These are phyloP conservation scores for Boletus rubescentipes DNA, from an alignment of 768 basidiomycete species.

Conservation along the genomic window DNA sequence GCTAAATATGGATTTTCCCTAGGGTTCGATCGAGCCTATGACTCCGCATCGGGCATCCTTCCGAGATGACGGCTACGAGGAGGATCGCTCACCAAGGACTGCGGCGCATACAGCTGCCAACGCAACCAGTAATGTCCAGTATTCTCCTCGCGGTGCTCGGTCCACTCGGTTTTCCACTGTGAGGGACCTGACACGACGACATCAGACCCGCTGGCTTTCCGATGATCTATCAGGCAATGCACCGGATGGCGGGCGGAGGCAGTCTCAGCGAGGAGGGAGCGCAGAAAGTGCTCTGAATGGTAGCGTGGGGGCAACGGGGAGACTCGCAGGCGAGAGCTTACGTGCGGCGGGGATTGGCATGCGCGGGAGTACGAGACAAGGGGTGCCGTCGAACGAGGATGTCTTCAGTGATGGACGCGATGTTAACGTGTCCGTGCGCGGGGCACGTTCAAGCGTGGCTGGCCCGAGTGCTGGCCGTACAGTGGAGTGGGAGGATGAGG, in stretches of 20 bases:
- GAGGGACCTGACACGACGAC: conserved; percentile 46
- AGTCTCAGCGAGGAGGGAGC: conserved; percentile 62
- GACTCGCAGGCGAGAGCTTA: conserved; percentile 66
- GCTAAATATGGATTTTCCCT: conserved; percentile 3
- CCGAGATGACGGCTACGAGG: conserved; percentile 23
- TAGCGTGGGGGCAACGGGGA: conserved; percentile 41
- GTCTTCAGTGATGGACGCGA: conserved; percentile 34
- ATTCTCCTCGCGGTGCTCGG: conserved; percentile 32
- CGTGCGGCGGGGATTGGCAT: conserved; percentile 66
- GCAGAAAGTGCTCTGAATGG: conserved; percentile 61
- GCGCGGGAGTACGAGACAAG: conserved; percentile 30
- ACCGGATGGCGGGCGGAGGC: conserved; percentile 44
- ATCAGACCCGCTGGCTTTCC: conserved; percentile 55
- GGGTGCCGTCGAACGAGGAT: conserved; percentile 34
- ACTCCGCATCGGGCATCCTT: conserved; percentile 36
- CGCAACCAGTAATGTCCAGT: conserved; percentile 21
- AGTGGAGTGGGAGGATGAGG: conserved; percentile 28
- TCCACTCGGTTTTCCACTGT: conserved; percentile 44
- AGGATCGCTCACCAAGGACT: conserved; percentile 24
- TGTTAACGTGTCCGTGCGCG: conserved; percentile 13
- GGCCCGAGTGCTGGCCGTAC: conserved; percentile 7
- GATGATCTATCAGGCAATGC: conserved; percentile 41
- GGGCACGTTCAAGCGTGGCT: conserved; percentile 13
- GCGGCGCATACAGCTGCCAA: conserved; percentile 23
- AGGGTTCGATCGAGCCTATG: conserved; percentile 38